phyloP scores from a whole-genome alignment of 352 stramenopile species.

The Phytophthora megakarya region DNA sequence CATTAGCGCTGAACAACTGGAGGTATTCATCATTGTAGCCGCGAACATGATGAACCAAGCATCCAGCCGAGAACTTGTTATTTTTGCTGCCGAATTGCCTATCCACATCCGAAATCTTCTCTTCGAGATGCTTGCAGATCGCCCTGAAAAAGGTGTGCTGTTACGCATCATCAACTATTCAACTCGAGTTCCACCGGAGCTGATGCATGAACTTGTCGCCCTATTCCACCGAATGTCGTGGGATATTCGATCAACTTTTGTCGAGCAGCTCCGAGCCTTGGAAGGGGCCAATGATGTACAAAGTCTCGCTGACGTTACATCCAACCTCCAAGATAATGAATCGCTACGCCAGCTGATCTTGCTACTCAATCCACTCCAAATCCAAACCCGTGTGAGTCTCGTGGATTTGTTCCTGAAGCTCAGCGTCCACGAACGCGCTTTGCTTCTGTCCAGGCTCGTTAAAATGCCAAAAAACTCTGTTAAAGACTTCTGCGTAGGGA shows the following conservation, averaged over 20 bases:
- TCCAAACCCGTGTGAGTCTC: slow-evolving; percentile 44
- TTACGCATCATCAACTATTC: slow-evolving; percentile 65
- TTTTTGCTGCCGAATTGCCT: slow-evolving; percentile 57
- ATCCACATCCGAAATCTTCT: slow-evolving; percentile 47
- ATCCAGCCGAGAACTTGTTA: slow-evolving; percentile 63
- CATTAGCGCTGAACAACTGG: slow-evolving; percentile 43
- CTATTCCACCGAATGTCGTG: slow-evolving; percentile 57
- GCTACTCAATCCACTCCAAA: slow-evolving; percentile 48
- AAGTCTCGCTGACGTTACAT: slow-evolving; percentile 41
- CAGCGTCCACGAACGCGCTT: slow-evolving; percentile 24
- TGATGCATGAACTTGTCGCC: slow-evolving; percentile 52
- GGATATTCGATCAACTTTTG: slow-evolving; percentile 55
- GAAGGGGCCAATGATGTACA: slow-evolving; percentile 43
- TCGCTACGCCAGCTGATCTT: slow-evolving; percentile 46
- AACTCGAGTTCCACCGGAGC: slow-evolving; percentile 37
- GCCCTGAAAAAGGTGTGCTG: slow-evolving; percentile 59
- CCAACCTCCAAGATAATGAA: slow-evolving; percentile 40
- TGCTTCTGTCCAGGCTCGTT: slow-evolving; percentile 34
- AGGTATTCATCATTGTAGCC: slow-evolving; percentile 53
- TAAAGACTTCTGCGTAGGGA: slow-evolving; percentile 34
- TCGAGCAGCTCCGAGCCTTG: slow-evolving; percentile 65
- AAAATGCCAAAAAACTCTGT: slow-evolving; percentile 53
- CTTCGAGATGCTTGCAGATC: slow-evolving; percentile 48
- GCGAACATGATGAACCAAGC: slow-evolving; percentile 78
- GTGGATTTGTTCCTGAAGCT: slow-evolving; percentile 40